phyloP scores from a whole-genome alignment of 2,329 filamentous ascomycete genomes.

The Phialophora verrucosa region DNA sequence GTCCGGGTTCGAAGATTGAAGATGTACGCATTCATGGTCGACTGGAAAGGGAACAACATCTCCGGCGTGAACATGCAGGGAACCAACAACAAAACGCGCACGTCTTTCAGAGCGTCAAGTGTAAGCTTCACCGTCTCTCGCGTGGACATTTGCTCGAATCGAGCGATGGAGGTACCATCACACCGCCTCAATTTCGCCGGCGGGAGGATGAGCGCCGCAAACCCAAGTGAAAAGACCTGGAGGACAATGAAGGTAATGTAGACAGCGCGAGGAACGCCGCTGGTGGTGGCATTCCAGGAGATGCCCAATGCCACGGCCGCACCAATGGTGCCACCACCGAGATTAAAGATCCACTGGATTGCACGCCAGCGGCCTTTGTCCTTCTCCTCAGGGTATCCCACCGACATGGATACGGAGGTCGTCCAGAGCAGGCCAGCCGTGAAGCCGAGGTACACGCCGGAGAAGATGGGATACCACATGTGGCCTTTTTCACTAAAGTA shows the following conservation, averaged over 20 bases:
- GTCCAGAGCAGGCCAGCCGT: constrained; percentile 15
- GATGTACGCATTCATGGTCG: constrained; percentile 19
- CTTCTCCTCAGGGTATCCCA: constrained; percentile 17
- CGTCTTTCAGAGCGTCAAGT: neutral
- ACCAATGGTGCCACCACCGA: constrained; percentile 10
- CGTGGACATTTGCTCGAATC: constrained; percentile 7
- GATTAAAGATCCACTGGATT: constrained; percentile 18
- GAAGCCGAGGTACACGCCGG: constrained; percentile 11
- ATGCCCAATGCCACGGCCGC: constrained; percentile 15
- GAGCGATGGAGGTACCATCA: constrained; percentile 6
- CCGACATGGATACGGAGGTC: constrained; percentile 10
- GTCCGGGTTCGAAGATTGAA: constrained; percentile 21
- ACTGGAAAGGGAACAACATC: constrained; percentile 21
- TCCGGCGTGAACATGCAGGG: constrained; percentile 12
- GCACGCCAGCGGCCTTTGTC: constrained; percentile 13
- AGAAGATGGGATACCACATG: constrained; percentile 17
- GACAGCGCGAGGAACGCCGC: constrained; percentile 14
- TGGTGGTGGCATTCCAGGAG: constrained; percentile 9
- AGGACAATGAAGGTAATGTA: constrained; percentile 21
- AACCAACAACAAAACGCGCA: constrained; percentile 7
- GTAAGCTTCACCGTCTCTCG: constrained; percentile 11
- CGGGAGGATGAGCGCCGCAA: constrained; percentile 11
- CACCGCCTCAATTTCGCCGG: constrained; percentile 11
- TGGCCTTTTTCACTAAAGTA: constrained; percentile 14
- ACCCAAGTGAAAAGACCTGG: constrained; percentile 8